Evolutionary conservation across 257 asterid species (phyloP).

Genomic region (Capsicum rhomboideum): DNA sequence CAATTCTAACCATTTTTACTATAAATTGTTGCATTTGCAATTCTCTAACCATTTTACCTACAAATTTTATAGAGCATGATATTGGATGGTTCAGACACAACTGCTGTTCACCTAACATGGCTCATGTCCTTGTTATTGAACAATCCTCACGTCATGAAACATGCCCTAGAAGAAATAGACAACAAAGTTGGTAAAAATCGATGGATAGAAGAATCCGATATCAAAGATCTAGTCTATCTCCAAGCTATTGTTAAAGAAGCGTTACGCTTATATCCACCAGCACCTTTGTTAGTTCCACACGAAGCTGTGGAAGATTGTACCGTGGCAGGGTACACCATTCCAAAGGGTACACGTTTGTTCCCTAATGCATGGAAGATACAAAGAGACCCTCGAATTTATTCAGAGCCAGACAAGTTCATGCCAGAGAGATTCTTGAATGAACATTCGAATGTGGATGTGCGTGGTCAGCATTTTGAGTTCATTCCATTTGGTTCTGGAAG

Average conservation of each 20-base stretch:
- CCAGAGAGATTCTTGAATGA: conserved; percentile 43
- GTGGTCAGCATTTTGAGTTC: conserved; percentile 40
- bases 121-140: conserved; percentile 28
- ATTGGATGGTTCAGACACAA: conserved; percentile 51
- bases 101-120: conserved; percentile 42
- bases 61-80: conserved; percentile 29
- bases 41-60: not conserved
- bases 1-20: not conserved
- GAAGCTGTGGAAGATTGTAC: conserved; percentile 29
- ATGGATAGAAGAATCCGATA: conserved; percentile 45
- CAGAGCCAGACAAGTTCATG: conserved; percentile 28
- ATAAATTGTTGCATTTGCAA: too few relatives aligned
- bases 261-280: conserved; percentile 45
- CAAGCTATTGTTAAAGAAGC: conserved; percentile 56
- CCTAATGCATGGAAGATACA: conserved; percentile 46
- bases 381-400: conserved; percentile 39
- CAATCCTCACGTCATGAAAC: conserved; percentile 17
- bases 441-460: conserved; percentile 24
- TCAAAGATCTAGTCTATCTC: conserved; percentile 33
- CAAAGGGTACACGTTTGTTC: conserved; percentile 35
- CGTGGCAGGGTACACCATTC: conserved; percentile 24
- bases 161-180: conserved; percentile 38
- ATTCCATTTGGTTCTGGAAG: conserved; percentile 36
- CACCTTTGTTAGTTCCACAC: conserved; percentile 35
- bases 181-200: conserved; percentile 28